Evolutionary conservation across 148 eudicot species (phyloP).

Genomic region (Euryodendron excelsum): DNA sequence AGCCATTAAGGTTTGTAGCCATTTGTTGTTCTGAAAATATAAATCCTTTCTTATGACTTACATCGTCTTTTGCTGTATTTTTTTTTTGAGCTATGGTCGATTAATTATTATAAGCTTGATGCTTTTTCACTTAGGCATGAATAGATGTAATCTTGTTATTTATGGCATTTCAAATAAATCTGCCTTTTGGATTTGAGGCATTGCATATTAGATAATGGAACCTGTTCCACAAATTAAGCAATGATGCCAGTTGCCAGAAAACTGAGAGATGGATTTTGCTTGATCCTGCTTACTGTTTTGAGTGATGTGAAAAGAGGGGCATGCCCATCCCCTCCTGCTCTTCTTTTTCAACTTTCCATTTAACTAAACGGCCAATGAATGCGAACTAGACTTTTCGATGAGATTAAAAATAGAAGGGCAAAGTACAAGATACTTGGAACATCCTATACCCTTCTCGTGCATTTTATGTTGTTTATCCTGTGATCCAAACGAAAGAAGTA

Average conservation of each 20-base stretch:
- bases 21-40: neutral
- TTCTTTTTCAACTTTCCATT: neutral
- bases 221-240: neutral
- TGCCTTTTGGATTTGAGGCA: neutral
- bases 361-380: neutral
- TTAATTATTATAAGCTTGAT: neutral
- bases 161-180: neutral
- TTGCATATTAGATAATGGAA: neutral
- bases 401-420: neutral
- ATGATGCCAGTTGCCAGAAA: neutral
- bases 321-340: too few species aligned
- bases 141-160: constrained; percentile 14
- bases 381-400: constrained; percentile 1
- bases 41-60: neutral
- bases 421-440: neutral
- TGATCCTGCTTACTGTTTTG: neutral
- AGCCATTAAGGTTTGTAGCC: constrained; percentile 59
- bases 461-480: neutral
- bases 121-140: neutral
- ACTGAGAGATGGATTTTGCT: neutral
- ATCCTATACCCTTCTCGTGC: neutral
- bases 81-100: neutral
- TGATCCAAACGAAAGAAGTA: too few species aligned
- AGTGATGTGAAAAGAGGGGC: neutral
- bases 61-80: neutral